Evolutionary conservation across 192 early-diverging fungal genomes (phyloP).

Genomic region (Linderina pennispora): DNA sequence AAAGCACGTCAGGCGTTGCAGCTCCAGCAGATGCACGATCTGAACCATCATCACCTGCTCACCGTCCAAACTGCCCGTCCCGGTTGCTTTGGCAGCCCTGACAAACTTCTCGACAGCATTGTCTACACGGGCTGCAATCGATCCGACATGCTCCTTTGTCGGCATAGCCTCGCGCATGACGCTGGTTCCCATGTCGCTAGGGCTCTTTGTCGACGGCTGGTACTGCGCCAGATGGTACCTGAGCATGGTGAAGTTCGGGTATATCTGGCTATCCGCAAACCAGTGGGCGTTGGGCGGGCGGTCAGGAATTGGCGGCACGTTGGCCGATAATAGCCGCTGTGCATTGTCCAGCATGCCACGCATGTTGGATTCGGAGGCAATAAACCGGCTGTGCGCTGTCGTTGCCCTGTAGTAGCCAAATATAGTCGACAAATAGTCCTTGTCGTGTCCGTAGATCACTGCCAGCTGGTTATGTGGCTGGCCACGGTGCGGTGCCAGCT

Average conservation of each 20-base stretch:
- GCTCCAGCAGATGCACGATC: conserved; percentile 33
- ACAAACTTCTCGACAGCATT: conserved; percentile 5
- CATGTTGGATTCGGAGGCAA: conserved; percentile 27
- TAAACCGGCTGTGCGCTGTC: conserved; percentile 18
- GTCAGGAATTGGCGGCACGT: too few relatives aligned
- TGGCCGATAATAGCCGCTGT: too few relatives aligned
- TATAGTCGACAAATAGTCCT: conserved; percentile 18
- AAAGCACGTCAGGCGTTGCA: conserved; percentile 26
- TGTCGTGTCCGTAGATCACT: conserved; percentile 34
- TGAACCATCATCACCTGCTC: conserved; percentile 15
- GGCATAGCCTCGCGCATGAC: background rate
- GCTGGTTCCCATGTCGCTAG: background rate
- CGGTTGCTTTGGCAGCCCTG: conserved; percentile 8
- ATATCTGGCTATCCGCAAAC: conserved; percentile 17
- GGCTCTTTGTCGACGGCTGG: conserved; percentile 5
- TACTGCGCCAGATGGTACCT: conserved; percentile 29
- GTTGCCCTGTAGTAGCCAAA: conserved; percentile 40
- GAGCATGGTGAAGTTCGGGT: conserved; percentile 26
- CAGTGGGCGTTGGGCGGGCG: conserved; percentile 6
- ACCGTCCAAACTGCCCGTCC: conserved; percentile 6
- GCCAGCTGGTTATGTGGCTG: conserved; percentile 45
- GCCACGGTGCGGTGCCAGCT: conserved; percentile 36
- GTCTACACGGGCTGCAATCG: background rate
- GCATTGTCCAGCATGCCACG: conserved; percentile 27
- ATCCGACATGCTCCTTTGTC: background rate